phyloP scores from a whole-genome alignment of 2,329 filamentous ascomycete species.

The Cladosporium sp. region DNA sequence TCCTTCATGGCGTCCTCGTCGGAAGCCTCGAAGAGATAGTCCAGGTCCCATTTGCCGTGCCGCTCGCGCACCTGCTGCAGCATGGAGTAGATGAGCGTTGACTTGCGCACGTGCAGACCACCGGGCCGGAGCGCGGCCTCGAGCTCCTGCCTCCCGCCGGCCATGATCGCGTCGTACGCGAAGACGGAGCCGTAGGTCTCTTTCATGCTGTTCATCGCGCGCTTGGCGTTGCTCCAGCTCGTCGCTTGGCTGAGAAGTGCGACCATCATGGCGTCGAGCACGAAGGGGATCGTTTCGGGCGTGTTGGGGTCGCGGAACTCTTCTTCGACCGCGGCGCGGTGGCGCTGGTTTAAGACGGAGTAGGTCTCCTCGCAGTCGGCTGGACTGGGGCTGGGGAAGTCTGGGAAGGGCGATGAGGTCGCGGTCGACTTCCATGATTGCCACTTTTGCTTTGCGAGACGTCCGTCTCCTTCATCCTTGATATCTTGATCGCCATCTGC shows the following conservation, averaged over 20 bases:
- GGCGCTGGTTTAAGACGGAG: not conserved
- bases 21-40: conserved; percentile 41
- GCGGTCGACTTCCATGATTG: not conserved
- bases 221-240: conserved; percentile 11
- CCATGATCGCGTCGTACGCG: not conserved
- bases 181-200: conserved; percentile 6
- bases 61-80: conserved; percentile 2
- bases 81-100: conserved; percentile 1
- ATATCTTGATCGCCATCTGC: not conserved
- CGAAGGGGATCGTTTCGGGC: not conserved
- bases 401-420: not conserved
- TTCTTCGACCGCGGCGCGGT: not conserved
- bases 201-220: conserved; percentile 8
- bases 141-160: not conserved
- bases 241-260: conserved; percentile 9
- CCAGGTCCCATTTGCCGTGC: conserved; percentile 29
- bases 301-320: not conserved
- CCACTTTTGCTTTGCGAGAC: not conserved
- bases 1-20: conserved; percentile 47
- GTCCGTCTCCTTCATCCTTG: not conserved
- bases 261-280: conserved; percentile 10
- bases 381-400: not conserved
- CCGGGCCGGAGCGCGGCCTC: conserved; percentile 1
- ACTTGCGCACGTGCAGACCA: conserved; percentile 6
- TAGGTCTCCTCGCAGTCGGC: not conserved